A percentile compares a stretch with the other conserved stretches of the same genome.
These are phyloP conservation scores for Gloeophyllum trabeum DNA, from an alignment of 768 basidiomycete genomes.

Conservation along the genomic window DNA sequence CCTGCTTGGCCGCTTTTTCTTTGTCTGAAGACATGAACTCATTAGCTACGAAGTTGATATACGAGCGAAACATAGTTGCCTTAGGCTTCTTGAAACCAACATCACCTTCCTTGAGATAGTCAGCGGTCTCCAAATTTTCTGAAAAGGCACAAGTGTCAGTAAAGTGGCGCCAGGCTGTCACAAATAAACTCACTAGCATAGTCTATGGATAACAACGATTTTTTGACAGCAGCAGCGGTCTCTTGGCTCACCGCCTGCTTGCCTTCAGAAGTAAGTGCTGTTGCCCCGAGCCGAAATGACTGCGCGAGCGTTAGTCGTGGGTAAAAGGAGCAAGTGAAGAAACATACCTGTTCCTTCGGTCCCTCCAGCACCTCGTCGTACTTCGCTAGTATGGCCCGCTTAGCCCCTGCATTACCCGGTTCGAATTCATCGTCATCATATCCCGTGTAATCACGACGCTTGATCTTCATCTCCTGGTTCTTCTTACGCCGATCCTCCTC, in stretches of 20 bases:
- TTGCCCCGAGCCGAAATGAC: conserved; percentile 82
- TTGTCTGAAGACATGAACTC: conserved; percentile 41
- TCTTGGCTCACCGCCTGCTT: conserved; percentile 34
- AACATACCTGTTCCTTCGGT: conserved; percentile 50
- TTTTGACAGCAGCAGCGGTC: conserved; percentile 58
- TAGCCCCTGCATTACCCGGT: conserved; percentile 65
- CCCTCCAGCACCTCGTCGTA: conserved; percentile 90
- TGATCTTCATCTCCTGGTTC: conserved; percentile 76
- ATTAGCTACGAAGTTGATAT: background rate
- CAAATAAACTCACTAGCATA: conserved; percentile 63
- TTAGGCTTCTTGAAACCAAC: conserved; percentile 93
- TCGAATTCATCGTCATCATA: conserved; percentile 94
- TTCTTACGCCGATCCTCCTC: conserved; percentile 77
- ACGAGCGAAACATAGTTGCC: conserved; percentile 26
- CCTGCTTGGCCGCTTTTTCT: conserved; percentile 81
- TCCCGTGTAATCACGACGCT: conserved; percentile 84
- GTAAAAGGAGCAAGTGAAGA: background rate
- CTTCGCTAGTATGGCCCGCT: conserved; percentile 76
- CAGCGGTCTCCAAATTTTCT: conserved; percentile 83
- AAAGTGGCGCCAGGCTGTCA: background rate
- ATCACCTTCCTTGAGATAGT: conserved; percentile 88
- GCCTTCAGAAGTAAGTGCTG: conserved; percentile 27
- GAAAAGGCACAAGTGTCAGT: conserved; percentile 10
- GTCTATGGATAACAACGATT: conserved; percentile 73
- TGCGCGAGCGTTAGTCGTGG: conserved; percentile 18